Base-by-base conservation (phyloP, 1,284 basidiomycete genomes). In the Thecaphora thlaspeos region DNA sequence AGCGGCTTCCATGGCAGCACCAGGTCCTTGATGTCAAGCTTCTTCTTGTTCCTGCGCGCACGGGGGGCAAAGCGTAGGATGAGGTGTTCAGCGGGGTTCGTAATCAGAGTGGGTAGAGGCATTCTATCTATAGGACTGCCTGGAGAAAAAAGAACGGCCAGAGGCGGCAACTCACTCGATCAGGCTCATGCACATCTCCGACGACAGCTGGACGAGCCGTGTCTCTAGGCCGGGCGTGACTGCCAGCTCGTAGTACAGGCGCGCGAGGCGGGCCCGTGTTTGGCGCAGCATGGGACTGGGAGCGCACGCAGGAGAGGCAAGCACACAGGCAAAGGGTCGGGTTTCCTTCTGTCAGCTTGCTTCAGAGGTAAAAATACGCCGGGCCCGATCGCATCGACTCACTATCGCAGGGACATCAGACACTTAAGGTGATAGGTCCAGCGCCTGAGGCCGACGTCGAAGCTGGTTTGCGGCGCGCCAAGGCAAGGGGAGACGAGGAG, bases 1-100 rank as follows among this genome's bases (percentile, higher is more conserved):
- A 94, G 82, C 1, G 90, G 88, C 70, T 85, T 84, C 92, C 92
- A 95, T 1, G 90, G 89, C 1, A 96, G 83, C 55, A 90, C 83
- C 78, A 96, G 81, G 76, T 95, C 91, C 39, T 87, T 82, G 59
- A 92, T 85, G 48, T 84, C 83, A 44, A 93, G 79, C 70, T 87
- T 86, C 76, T 86, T 86, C 79, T 87, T 87, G 46, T 88, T 89
- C 71, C 76, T 78, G 58, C 82, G 82, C 87, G 82, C n/a, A n/a
- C n/a, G n/a, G n/a, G n/a, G n/a, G n/a, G n/a, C n/a, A n/a, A n/a
- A n/a, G n/a, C n/a, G n/a, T n/a, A n/a, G n/a, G n/a, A n/a, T n/a
- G n/a, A n/a, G n/a, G n/a, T n/a, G n/a, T n/a, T n/a, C n/a, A n/a
- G n/a, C n/a, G n/a, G n/a, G n/a, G n/a, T n/a, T n/a, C n/a, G n/a